Evolutionary conservation across 208 protist genomes (phyloP).

Genomic region (Porcisia deanei): DNA sequence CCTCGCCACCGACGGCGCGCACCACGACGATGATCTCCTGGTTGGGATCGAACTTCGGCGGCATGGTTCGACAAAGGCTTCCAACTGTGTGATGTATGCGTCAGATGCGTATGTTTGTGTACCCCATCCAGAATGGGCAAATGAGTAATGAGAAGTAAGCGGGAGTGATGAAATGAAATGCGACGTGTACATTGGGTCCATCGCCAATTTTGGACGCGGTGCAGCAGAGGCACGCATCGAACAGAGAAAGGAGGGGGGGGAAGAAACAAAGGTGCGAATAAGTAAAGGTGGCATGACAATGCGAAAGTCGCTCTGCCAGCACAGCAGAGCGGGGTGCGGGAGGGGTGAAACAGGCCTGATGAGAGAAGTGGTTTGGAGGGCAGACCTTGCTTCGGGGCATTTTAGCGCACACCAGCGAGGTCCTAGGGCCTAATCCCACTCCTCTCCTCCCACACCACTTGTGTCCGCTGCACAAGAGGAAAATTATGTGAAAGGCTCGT

Average conservation of each 20-base stretch:
- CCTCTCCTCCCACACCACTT: neutral
- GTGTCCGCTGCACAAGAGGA: neutral
- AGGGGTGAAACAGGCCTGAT: neutral
- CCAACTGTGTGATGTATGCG: slow-evolving; percentile 3
- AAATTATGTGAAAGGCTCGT: neutral
- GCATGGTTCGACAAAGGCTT: slow-evolving; percentile 90
- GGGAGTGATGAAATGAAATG: neutral
- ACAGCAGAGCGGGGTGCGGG: neutral
- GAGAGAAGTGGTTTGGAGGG: neutral
- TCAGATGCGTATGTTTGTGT: too few species aligned
- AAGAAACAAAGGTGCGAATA: neutral
- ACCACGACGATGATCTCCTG: slow-evolving; percentile 96
- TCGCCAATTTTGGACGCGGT: too few species aligned
- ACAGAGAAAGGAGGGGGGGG: neutral
- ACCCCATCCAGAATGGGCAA: neutral
- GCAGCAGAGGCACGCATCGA: neutral
- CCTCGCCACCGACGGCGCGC: slow-evolving; percentile 98
- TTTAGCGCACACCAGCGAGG: neutral
- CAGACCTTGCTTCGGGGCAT: neutral
- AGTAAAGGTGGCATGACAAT: neutral
- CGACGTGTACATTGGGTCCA: slow-evolving; percentile 4
- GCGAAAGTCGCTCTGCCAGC: neutral
- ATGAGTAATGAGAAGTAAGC: neutral
- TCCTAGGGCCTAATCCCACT: neutral
- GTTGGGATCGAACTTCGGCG: slow-evolving; percentile 98